A percentile compares a stretch with the other conserved stretches of the same genome.
Evolutionary conservation across 148 eudicot genomes (phyloP).

Genomic region (Persicaria maculosa): DNA sequence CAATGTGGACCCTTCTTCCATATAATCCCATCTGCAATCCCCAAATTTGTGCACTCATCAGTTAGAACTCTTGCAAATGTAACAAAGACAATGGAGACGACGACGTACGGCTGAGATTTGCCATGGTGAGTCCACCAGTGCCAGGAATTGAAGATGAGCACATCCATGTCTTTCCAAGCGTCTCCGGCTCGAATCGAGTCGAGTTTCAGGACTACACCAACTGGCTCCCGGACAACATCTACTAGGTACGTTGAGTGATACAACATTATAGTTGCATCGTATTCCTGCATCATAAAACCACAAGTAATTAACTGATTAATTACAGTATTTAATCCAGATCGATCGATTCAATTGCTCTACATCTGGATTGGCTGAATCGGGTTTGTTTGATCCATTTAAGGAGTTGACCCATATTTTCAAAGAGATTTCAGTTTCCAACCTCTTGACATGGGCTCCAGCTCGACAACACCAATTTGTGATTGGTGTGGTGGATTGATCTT

Average conservation of each 20-base stretch:
- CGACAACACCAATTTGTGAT: too few relatives aligned
- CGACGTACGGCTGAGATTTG: slow-evolving; percentile 47
- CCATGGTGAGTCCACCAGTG: slow-evolving; percentile 97
- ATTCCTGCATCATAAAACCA: slow-evolving; percentile 47
- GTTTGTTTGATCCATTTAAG: too few relatives aligned
- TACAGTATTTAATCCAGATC: too few relatives aligned
- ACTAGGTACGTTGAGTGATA: slow-evolving; percentile 73
- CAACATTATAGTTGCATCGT: slow-evolving; percentile 45
- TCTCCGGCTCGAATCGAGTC: slow-evolving; percentile 67
- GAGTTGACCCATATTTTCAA: too few relatives aligned
- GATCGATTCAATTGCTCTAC: too few relatives aligned
- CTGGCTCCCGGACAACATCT: slow-evolving; percentile 49
- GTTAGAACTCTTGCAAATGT: background rate
- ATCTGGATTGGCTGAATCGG: too few relatives aligned
- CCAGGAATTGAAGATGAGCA: slow-evolving; percentile 86
- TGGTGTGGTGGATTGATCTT: too few relatives aligned
- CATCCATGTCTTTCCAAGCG: slow-evolving; percentile 71
- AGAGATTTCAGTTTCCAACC: too few relatives aligned
- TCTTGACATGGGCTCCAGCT: too few relatives aligned
- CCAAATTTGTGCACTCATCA: slow-evolving; percentile 5
- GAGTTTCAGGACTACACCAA: slow-evolving; percentile 63
- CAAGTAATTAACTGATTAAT: too few relatives aligned
- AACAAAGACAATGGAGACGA: background rate
- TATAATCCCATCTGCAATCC: slow-evolving; percentile 75
- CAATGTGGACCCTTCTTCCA: slow-evolving; percentile 59